Evolutionary conservation across 2,329 filamentous ascomycete genomes (phyloP).

Genomic region (Pleomassaria siparia): DNA sequence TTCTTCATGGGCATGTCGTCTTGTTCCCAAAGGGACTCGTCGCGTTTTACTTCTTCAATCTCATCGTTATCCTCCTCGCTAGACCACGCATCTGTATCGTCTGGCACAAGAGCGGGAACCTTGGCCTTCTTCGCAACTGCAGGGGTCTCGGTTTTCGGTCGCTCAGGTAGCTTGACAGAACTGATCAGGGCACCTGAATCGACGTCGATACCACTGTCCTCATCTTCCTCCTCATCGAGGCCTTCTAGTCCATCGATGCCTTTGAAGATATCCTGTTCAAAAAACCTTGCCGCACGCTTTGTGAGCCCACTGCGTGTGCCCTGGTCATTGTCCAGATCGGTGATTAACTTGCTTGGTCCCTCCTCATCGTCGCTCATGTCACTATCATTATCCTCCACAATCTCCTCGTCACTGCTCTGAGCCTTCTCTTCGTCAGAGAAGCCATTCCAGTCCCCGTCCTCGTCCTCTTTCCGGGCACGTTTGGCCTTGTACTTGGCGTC

Average conservation of each 20-base stretch:
- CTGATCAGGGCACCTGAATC: slow-evolving; percentile 28
- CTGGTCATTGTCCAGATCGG: slow-evolving; percentile 61
- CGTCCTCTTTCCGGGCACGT: slow-evolving; percentile 79
- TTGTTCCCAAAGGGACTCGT: slow-evolving; percentile 66
- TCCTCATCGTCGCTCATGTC: slow-evolving; percentile 63
- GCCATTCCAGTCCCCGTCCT: slow-evolving; percentile 78
- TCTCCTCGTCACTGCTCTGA: slow-evolving; percentile 58
- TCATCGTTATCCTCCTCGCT: slow-evolving; percentile 42
- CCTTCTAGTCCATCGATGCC: slow-evolving; percentile 70
- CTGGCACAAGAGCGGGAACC: slow-evolving; percentile 12
- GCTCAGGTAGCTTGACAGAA: slow-evolving; percentile 17
- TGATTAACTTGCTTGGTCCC: slow-evolving; percentile 56
- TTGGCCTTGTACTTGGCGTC: slow-evolving; percentile 92
- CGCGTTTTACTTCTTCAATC: slow-evolving; percentile 65
- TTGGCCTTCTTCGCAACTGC: slow-evolving; percentile 18
- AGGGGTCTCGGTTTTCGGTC: slow-evolving; percentile 12
- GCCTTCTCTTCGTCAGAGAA: slow-evolving; percentile 68
- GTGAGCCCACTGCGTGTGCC: slow-evolving; percentile 66
- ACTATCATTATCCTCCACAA: slow-evolving; percentile 61
- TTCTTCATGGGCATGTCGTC: slow-evolving; percentile 64
- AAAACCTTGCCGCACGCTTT: slow-evolving; percentile 83
- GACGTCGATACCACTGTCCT: slow-evolving; percentile 43
- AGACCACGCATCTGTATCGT: slow-evolving; percentile 34
- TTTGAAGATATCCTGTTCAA: slow-evolving; percentile 92
- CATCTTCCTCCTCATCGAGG: slow-evolving; percentile 51